phyloP scores from a whole-genome alignment of 768 basidiomycete species.

The Gloeophyllum trabeum region DNA sequence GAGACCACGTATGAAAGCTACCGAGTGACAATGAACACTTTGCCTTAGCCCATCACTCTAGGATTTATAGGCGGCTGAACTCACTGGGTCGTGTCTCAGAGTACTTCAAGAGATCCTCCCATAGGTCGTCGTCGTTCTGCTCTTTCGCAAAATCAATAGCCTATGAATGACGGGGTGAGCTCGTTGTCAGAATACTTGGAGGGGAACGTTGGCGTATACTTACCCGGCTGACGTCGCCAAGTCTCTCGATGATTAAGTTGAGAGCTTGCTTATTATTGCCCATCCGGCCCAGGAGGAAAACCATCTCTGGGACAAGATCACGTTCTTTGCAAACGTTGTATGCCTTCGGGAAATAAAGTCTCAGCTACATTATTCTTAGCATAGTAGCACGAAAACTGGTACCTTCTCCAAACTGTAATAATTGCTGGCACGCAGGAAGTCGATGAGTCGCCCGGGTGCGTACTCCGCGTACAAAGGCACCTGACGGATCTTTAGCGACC shows the following conservation, averaged over 20 bases:
- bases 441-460: constrained; percentile 67
- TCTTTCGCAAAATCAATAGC: constrained; percentile 98
- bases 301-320: constrained; percentile 92
- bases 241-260: constrained; percentile 86
- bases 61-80: constrained; percentile 10
- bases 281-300: constrained; percentile 94
- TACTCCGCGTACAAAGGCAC: constrained; percentile 90
- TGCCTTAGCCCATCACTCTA: not conserved
- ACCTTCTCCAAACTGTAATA: constrained; percentile 87
- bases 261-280: constrained; percentile 95
- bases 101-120: constrained; percentile 92
- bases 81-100: constrained; percentile 87
- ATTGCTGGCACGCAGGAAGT: constrained; percentile 84
- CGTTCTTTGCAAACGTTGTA: constrained; percentile 77
- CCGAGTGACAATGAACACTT: constrained; percentile 2
- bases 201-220: constrained; percentile 12
- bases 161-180: constrained; percentile 23
- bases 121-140: constrained; percentile 92
- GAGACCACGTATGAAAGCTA: constrained; percentile 89
- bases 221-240: constrained; percentile 87
- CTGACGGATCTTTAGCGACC: constrained; percentile 20
- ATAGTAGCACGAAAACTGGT: constrained; percentile 6
- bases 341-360: too few species aligned
- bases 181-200: not conserved
- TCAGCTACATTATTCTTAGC: too few species aligned